These are phyloP conservation scores for Nidula microcarpa DNA, from an alignment of 768 basidiomycete genomes.

Conservation along the genomic window DNA sequence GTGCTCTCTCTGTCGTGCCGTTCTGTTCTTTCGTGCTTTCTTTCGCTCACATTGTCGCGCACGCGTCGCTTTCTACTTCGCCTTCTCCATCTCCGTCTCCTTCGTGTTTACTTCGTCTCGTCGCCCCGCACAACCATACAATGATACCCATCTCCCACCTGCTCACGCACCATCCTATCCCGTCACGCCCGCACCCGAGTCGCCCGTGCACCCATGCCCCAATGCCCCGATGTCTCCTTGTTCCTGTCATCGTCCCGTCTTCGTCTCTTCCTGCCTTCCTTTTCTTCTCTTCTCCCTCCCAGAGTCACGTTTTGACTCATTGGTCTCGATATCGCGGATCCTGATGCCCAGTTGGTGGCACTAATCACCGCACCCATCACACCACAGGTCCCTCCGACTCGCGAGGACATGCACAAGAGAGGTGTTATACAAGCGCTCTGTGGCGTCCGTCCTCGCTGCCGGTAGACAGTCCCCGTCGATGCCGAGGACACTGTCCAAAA, in stretches of 20 bases:
- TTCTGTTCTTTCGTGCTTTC: not conserved
- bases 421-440: no score
- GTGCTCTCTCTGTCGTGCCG: constrained; percentile 11
- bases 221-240: not conserved
- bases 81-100: no score
- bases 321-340: no score
- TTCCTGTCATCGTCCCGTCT: not conserved
- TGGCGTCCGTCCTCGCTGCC: no score
- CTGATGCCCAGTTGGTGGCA: no score
- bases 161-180: not conserved
- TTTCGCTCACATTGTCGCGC: not conserved
- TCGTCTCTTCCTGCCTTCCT: not conserved
- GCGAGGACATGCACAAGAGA: no score
- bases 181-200: not conserved
- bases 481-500: no score
- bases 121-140: no score
- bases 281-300: not conserved
- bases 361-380: no score
- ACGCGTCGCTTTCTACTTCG: not conserved
- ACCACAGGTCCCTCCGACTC: no score
- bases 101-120: no score
- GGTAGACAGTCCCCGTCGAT: no score
- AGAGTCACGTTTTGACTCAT: not conserved
- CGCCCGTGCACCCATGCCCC: not conserved
- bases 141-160: not conserved